Evolutionary conservation across 306 rosid genomes (phyloP).

Genomic region (Pyrus bretschneideri): DNA sequence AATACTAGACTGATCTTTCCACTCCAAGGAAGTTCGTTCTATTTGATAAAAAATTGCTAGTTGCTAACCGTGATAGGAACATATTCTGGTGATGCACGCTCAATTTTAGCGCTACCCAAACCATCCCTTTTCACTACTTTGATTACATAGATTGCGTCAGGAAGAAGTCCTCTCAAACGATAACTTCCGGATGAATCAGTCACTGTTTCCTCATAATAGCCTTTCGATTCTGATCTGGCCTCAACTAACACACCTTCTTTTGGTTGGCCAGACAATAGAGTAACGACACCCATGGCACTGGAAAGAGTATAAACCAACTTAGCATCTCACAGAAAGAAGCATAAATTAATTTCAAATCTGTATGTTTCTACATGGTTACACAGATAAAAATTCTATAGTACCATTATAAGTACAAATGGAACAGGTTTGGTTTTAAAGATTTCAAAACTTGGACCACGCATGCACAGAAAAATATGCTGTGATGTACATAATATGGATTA

Average conservation of each 20-base stretch:
- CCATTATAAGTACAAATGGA: neutral
- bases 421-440: neutral
- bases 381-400: neutral
- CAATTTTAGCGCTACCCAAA: conserved; percentile 48
- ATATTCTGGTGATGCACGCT: conserved; percentile 91
- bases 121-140: conserved; percentile 64
- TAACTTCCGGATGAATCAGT: conserved; percentile 80
- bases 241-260: conserved; percentile 90
- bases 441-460: neutral
- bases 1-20: neutral
- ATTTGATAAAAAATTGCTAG: neutral
- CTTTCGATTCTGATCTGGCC: conserved; percentile 88
- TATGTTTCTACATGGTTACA: neutral
- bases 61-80: conserved; percentile 53
- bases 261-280: conserved; percentile 87
- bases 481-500: neutral
- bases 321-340: conserved; percentile 29
- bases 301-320: conserved; percentile 22
- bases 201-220: conserved; percentile 87
- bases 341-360: neutral
- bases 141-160: conserved; percentile 66
- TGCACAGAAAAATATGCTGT: conserved; percentile 4
- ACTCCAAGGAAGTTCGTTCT: neutral
- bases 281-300: conserved; percentile 79
- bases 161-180: conserved; percentile 92